Base-by-base conservation (phyloP, 2,329 filamentous ascomycete genomes). In the Pseudocercospora eumusae region DNA sequence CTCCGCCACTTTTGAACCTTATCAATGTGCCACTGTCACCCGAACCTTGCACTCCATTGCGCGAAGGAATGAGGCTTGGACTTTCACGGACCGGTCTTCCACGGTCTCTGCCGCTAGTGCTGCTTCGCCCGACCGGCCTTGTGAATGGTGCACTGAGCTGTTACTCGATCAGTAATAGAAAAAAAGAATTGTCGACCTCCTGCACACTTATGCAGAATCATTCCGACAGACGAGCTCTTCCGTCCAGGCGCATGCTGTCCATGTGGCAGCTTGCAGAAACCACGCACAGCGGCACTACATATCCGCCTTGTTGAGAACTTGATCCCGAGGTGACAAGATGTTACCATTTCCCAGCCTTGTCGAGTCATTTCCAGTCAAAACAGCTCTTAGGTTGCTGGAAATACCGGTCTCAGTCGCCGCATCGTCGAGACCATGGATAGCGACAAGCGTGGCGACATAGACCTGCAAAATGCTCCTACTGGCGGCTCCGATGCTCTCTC, bases 61-160 rank as follows among this genome's bases (percentile, higher is more conserved):
- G 47, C 25, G 47, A 52, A 52, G 47, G 47, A 52, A n/a, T 7
- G 23, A 11, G 47, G 23, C 47, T 52, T 52, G 47, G 31, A 31
- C 47, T 52, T 13, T 31, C 9, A 18, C 47, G 47, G 47, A 10
- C 47, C 47, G 47, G 6, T 27, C 4, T 52, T 52, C 47, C 47
- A 52, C 47, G 47, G 47, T 52, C 47, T 52, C 47, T 25, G 21
- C 47, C 47, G 47, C 25, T 28, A 52, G 47, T 9, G 47, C 47
- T 27, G 47, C 21, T 7, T 25, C 15, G 25, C 21, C 47, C 25
- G 25, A 28, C 25, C 15, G 10, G 21, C 15, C 47, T n/a, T 31
- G 4, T 52, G 21, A 52, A 28, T 52, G 47, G 47, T 52, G 11
- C 23, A 28, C 7, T 15, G 47, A 52, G 25, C 47, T n/a, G 47